Evolutionary conservation across 129 eudicot species (phyloP).

Genomic region (carrot (Daucus carota)): DH1_v3.0 NC_030387.2:41243501-41244000

Average conservation of each 20-base stretch:
- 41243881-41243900: slow-evolving; percentile 39
- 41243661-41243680: background rate
- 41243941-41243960: slow-evolving; percentile 63
- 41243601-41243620: background rate
- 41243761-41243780: background rate
- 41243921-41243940: slow-evolving; percentile 84
- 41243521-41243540: no score
- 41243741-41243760: slow-evolving; percentile 15
- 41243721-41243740: background rate
- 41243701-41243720: no score
- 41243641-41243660: slow-evolving; percentile 3
- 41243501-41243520: no score
- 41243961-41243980: slow-evolving; percentile 26
- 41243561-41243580: no score
- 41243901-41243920: slow-evolving; percentile 28
- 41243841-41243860: slow-evolving; percentile 2
- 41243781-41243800: slow-evolving; percentile 41
- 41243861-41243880: slow-evolving; percentile 20
- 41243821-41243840: background rate
- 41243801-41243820: slow-evolving; percentile 17
- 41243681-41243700: background rate
- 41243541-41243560: no score
- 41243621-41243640: background rate
- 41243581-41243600: background rate
- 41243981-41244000: slow-evolving; percentile 12